Evolutionary conservation across 2,329 filamentous ascomycete species (phyloP).

Genomic region (Claviceps sp.): DNA sequence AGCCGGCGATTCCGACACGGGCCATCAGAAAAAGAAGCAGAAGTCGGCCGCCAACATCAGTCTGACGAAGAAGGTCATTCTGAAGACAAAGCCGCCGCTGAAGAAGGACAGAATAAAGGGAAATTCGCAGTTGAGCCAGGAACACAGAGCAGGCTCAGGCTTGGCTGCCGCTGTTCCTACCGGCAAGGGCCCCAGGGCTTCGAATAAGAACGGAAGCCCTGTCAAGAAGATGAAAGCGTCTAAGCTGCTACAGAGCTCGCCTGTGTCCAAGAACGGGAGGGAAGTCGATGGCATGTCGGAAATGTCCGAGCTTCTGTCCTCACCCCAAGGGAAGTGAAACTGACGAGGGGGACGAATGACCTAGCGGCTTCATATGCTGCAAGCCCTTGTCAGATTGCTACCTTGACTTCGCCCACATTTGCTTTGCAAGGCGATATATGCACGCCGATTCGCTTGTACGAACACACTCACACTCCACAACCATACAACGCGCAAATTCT

Average conservation of each 20-base stretch:
- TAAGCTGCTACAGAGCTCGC: slow-evolving; percentile 35
- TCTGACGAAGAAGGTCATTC: slow-evolving; percentile 38
- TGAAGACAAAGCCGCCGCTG: slow-evolving; percentile 36
- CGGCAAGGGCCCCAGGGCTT: slow-evolving; percentile 18
- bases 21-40: slow-evolving; percentile 45
- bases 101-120: slow-evolving; percentile 45
- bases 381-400: no score
- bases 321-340: slow-evolving; percentile 27
- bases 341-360: no score
- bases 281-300: slow-evolving; percentile 40
- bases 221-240: slow-evolving; percentile 30
- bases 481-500: no score
- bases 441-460: no score
- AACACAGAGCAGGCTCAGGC: slow-evolving; percentile 26
- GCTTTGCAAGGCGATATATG: background rate
- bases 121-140: slow-evolving; percentile 35
- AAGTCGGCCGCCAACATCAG: slow-evolving; percentile 27
- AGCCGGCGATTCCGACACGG: slow-evolving; percentile 32
- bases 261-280: slow-evolving; percentile 35
- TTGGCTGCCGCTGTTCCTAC: slow-evolving; percentile 8
- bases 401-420: background rate
- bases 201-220: slow-evolving; percentile 24
- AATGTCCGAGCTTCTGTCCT: slow-evolving; percentile 42
- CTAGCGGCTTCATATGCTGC: no score
- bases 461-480: no score